Evolutionary conservation across 129 eudicot species (phyloP), one percentile per base, ranked within the genome.

Genomic region (Kitagawia praeruptora): DNA sequence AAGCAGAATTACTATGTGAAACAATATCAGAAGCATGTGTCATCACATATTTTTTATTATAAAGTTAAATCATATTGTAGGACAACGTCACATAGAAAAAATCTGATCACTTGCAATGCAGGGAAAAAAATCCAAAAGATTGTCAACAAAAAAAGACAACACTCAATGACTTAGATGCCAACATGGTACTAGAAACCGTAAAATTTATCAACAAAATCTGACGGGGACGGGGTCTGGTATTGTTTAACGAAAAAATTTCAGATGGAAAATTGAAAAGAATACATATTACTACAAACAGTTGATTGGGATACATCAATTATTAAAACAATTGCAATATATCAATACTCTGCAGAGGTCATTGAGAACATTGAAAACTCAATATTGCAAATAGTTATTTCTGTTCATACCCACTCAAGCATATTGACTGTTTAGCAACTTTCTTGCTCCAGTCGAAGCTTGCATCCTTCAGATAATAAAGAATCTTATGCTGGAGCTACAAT

Each of bases 381-480:
- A 64, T 40, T 41, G 51, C 76, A 73, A 34, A 67, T 28, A 73
- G 34, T 42, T 73, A 13, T 25, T 41, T 73, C 76, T 73, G 76
- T 73, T 40, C 76, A 23, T 73, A 73, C 49, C 76, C 49, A 73
- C 51, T 73, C 27, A 23, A 73, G 76, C 53, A 75, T 45, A 45
- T 40, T 45, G 77, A 75, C 77, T 45, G 61, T 46, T 27, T 34
- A 75, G 77, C 61, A 75, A 75, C 77, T 25, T 75, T 75, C 56
- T 75, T 75, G 77, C 77, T 75, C 61, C 51, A 45, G 77, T 75
- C 77, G 41, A 75, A 75, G 77, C 61, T 45, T 46, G 73, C 73
- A 67, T 67, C 73, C 73, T 67, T 67, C 73, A 67, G 73, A 67
- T 27, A 28, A 67, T 67, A 34, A 67, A 31, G 8, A 67, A 67